Percentiles rank a stretch among this genome's conserved stretches.
Evolutionary conservation across 164 flowering plant species (phyloP).

Genomic region (Houttuynia cordata): DNA sequence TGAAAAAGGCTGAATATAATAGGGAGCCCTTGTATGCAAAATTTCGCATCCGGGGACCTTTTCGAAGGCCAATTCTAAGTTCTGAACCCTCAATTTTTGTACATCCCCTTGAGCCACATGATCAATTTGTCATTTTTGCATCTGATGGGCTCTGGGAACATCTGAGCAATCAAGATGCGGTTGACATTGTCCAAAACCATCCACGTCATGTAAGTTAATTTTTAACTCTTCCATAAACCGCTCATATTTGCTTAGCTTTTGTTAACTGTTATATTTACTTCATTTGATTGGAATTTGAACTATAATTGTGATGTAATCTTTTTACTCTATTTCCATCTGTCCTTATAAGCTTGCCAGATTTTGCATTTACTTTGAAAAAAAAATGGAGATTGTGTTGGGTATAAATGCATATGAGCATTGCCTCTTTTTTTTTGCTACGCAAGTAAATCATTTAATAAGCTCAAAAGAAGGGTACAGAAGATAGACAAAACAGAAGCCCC

Average conservation of each 20-base stretch:
- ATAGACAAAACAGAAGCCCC: too few relatives aligned
- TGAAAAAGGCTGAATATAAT: conserved; percentile 72
- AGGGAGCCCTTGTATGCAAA: conserved; percentile 56
- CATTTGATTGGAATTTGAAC: too few relatives aligned
- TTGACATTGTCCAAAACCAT: conserved; percentile 50
- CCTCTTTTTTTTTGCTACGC: too few relatives aligned
- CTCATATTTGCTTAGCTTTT: background rate
- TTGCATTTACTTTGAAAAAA: too few relatives aligned
- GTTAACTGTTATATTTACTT: too few relatives aligned
- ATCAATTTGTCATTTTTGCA: conserved; percentile 79
- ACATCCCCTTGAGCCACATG: conserved; percentile 48
- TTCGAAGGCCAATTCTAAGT: conserved; percentile 53
- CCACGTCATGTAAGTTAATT: conserved; percentile 50
- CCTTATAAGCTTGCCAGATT: too few relatives aligned
- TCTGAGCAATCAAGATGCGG: conserved; percentile 80
- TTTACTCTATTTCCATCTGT: too few relatives aligned
- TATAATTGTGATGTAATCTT: too few relatives aligned
- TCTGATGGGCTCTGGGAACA: conserved; percentile 96
- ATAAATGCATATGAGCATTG: too few relatives aligned
- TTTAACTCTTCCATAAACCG: background rate
- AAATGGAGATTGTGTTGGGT: too few relatives aligned
- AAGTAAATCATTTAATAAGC: too few relatives aligned
- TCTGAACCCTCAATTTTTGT: conserved; percentile 69
- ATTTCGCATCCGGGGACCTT: conserved; percentile 56
- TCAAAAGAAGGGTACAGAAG: too few relatives aligned